Conservation (phyloP, 768 basidiomycete genomes). For the Mycena pura region DNA sequence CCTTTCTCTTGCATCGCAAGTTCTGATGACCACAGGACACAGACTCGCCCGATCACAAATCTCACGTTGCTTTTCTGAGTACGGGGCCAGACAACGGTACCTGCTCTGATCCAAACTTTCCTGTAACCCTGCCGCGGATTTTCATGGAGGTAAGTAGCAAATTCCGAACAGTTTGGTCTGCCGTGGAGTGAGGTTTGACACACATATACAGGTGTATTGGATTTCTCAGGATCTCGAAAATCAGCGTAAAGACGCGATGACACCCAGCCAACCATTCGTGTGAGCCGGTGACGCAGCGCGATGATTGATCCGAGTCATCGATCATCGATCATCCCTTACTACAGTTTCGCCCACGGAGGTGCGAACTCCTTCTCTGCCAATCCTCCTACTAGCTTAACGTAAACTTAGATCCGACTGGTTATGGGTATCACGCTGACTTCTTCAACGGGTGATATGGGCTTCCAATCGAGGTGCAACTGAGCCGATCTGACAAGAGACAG, state of each 20-base stretch:
- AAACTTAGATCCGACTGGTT: constrained; percentile 52
- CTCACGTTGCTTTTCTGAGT: constrained; percentile 48
- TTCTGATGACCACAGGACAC: constrained; percentile 35
- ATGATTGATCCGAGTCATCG: background rate
- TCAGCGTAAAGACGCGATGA: constrained; percentile 32
- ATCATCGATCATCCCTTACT: background rate
- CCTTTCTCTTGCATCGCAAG: background rate
- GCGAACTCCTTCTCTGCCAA: background rate
- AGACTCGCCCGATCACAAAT: constrained; percentile 48
- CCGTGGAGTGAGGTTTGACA: background rate
- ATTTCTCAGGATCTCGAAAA: constrained; percentile 32
- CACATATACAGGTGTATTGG: constrained; percentile 36
- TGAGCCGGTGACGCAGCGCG: background rate
- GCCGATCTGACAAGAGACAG: constrained; percentile 25
- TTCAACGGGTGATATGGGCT: constrained; percentile 28
- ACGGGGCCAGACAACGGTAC: constrained; percentile 49
- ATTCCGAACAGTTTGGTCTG: too few species aligned
- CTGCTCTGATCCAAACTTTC: constrained; percentile 43
- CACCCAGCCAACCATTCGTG: constrained; percentile 41
- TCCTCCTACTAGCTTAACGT: background rate
- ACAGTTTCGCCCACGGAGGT: constrained; percentile 36
- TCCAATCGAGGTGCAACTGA: background rate
- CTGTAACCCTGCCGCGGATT: constrained; percentile 48
- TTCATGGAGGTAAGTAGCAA: constrained; percentile 44
- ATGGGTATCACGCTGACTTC: constrained; percentile 46